Evolutionary conservation across 2,329 filamentous ascomycete genomes (phyloP), one percentile per base, ranked within the genome.

Genomic region (Fusarium nanum): DNA sequence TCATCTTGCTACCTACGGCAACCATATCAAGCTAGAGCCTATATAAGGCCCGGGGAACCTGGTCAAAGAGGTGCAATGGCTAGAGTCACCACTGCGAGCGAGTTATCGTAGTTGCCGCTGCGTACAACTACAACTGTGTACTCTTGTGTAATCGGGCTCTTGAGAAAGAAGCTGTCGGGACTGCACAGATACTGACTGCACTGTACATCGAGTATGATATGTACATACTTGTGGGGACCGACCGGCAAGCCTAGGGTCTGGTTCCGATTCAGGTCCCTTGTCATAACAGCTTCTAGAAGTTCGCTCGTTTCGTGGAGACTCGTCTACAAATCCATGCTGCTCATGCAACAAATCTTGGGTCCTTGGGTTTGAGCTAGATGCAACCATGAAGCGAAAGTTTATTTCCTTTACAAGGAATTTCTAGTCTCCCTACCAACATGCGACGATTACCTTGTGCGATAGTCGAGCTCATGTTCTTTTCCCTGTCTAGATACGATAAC

Each of bases 261-360:
- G 37, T 60, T 41, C 55, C 34, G 34, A 60, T 56, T 49, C 67
- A 69, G 37, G 16, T 37, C 22, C 47, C 47, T 30, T 23, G 34
- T 40, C 22, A n/a, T 12, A 28, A 57, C 23, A 49, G 48, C 27
- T 75, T 75, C 71, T 71, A 74, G 73, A 73, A 75, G 44, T 30
- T 30, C 37, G 11, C 41, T 52, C 20, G 20, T 47, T 60, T 60
- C 25, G 30, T 49, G 42, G 37, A 47, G 56, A 69, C 47, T 56
- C 53, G 25, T 40, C 16, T 42, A 18, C 27, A 34, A 32, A 54
- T n/a, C 60, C 60, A 34, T n/a, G 49, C 16, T 55, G 9, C 48
- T 45, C 30, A 54, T 53, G 27, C 46, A 60, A 60, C 8, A 23
- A 60, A 28, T n/a, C 30, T 47, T 60, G 59, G n/a, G 18, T n/a